Percentiles rank a stretch among this genome's conserved stretches.
Evolutionary conservation across 495 filamentous ascomycete genomes (phyloP).

Genomic region (Extremus antarcticus): DNA sequence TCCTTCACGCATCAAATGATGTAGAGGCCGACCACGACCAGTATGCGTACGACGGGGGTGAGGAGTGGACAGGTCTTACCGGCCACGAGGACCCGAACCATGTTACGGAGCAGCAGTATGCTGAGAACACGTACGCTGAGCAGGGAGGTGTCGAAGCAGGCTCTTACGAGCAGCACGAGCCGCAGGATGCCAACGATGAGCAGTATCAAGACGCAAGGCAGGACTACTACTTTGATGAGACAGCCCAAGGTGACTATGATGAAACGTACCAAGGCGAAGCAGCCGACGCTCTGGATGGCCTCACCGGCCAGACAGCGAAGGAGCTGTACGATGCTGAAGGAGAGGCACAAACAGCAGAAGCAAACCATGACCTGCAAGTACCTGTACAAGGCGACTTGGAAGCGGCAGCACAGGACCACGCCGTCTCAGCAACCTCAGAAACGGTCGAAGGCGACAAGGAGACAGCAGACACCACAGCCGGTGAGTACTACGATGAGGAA

Average conservation of each 20-base stretch:
- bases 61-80: constrained; percentile 21
- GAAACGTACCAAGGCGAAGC: background rate
- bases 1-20: constrained; percentile 26
- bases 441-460: constrained; percentile 8
- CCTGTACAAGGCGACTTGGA: background rate
- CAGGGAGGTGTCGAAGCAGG: background rate
- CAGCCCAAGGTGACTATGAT: background rate
- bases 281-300: background rate
- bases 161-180: constrained; percentile 6
- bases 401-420: background rate
- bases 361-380: background rate
- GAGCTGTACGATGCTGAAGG: constrained; percentile 1
- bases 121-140: constrained; percentile 1
- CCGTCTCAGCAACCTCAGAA: background rate
- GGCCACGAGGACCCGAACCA: constrained; percentile 30
- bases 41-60: constrained; percentile 8
- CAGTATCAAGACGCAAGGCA: background rate
- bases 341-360: background rate
- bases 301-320: background rate
- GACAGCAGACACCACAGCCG: background rate
- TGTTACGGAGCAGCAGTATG: background rate
- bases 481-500: constrained; percentile 16
- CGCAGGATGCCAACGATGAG: background rate
- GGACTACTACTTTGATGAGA: background rate
- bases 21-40: constrained; percentile 20